Conservation (phyloP, 1,284 basidiomycete genomes). For the Ustilago shanxiensis region DNA sequence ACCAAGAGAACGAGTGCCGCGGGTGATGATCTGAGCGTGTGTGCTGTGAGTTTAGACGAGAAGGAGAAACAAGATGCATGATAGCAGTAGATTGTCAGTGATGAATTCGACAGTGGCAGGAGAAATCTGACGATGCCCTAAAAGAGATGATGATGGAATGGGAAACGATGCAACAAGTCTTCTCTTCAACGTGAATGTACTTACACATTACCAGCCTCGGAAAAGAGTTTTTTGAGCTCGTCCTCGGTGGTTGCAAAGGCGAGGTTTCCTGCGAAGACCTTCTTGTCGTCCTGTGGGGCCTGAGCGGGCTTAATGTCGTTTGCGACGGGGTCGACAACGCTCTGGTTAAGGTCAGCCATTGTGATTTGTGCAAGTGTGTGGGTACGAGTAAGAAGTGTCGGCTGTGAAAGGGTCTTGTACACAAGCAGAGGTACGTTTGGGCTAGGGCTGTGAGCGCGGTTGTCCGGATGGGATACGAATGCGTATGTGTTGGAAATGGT, state of each 20-base stretch:
- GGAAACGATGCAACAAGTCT: too few relatives aligned
- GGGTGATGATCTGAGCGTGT: conserved; percentile 63
- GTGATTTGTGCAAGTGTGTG: conserved; percentile 14
- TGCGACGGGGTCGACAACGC: conserved; percentile 45
- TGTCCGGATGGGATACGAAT: background rate
- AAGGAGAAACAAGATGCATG: background rate
- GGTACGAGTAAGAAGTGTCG: background rate
- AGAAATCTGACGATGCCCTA: background rate
- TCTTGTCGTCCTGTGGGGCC: conserved; percentile 39
- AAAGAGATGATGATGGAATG: background rate
- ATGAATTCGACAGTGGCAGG: too few relatives aligned
- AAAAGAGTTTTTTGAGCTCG: conserved; percentile 60
- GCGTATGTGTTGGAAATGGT: background rate
- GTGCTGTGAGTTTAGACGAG: conserved; percentile 31
- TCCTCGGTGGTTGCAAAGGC: conserved; percentile 66
- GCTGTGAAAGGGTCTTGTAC: background rate
- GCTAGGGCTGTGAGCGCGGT: background rate
- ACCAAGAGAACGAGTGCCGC: conserved; percentile 66
- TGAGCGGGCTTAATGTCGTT: conserved; percentile 45
- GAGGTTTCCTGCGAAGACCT: conserved; percentile 61
- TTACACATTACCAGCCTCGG: conserved; percentile 63
- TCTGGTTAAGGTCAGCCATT: conserved; percentile 55
- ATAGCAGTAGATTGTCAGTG: background rate
- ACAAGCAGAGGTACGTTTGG: background rate
- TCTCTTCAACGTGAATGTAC: too few relatives aligned